Evolutionary conservation across 2,329 filamentous ascomycete genomes (phyloP).

Genomic region (Fusarium sp.): DNA sequence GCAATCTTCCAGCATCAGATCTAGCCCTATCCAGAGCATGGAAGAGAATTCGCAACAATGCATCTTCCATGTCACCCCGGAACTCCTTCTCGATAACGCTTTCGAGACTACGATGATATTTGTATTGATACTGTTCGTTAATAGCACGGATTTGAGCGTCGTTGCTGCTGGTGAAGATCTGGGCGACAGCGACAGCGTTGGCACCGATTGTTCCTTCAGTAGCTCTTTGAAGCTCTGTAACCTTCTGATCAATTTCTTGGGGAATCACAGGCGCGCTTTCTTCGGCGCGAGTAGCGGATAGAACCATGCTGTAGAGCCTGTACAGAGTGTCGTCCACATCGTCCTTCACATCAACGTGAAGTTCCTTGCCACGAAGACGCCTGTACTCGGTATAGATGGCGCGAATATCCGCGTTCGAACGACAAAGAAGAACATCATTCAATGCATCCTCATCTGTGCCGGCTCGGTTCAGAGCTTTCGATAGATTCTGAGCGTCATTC

Average conservation of each 20-base stretch:
- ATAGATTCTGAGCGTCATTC: slow-evolving; percentile 47
- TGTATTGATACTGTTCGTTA: slow-evolving; percentile 45
- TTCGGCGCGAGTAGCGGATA: slow-evolving; percentile 46
- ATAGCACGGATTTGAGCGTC: slow-evolving; percentile 48
- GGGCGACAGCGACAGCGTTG: slow-evolving; percentile 47
- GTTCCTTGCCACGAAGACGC: slow-evolving; percentile 44
- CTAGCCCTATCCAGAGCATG: slow-evolving; percentile 39
- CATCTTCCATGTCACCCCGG: slow-evolving; percentile 50
- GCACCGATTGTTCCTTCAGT: slow-evolving; percentile 49
- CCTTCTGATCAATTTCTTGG: slow-evolving; percentile 49
- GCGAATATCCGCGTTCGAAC: slow-evolving; percentile 51
- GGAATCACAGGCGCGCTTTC: slow-evolving; percentile 42
- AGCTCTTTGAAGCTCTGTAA: slow-evolving; percentile 48
- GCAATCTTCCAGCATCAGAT: slow-evolving; percentile 43
- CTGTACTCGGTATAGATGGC: slow-evolving; percentile 49
- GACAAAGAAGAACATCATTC: slow-evolving; percentile 50
- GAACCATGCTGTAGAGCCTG: slow-evolving; percentile 51
- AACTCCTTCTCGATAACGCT: slow-evolving; percentile 52
- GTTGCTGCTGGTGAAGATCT: slow-evolving; percentile 50
- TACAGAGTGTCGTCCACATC: slow-evolving; percentile 48
- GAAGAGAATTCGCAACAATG: slow-evolving; percentile 47
- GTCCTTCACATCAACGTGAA: slow-evolving; percentile 47
- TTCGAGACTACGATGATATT: slow-evolving; percentile 49
- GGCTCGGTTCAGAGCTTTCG: slow-evolving; percentile 46
- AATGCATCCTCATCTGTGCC: slow-evolving; percentile 51